Evolutionary conservation across 208 protist species (phyloP).

Genomic region (Naegleria gruberi): DNA sequence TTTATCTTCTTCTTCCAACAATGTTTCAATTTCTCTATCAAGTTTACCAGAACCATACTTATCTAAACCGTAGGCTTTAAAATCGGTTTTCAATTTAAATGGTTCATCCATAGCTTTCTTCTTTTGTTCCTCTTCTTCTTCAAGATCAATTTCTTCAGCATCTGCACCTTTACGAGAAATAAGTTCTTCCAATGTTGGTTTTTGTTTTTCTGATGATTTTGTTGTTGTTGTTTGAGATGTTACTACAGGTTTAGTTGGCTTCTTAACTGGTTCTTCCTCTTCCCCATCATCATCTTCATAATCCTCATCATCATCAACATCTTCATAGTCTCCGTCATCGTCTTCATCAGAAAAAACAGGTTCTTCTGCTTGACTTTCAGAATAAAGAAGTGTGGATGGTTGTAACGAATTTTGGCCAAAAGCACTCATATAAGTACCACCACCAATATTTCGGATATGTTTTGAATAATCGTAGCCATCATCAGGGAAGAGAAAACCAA

Average conservation of each 20-base stretch:
- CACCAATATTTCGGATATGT: neutral
- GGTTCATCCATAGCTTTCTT: neutral
- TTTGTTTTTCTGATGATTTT: too few species aligned
- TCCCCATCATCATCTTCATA: neutral
- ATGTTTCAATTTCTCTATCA: neutral
- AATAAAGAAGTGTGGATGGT: neutral
- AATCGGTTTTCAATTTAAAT: neutral
- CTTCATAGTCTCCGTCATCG: neutral
- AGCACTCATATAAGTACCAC: neutral
- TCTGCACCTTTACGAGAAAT: neutral
- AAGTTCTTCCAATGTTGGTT: neutral
- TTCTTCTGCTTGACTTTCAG: neutral
- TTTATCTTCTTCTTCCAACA: neutral
- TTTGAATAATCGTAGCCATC: slow-evolving; percentile 19
- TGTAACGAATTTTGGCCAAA: neutral
- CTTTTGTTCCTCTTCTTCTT: neutral
- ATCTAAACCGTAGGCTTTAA: neutral
- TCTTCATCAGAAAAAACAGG: neutral
- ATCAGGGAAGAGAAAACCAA: neutral
- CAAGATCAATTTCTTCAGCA: neutral
- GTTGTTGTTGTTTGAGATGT: too few species aligned
- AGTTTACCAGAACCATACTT: neutral
- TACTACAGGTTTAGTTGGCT: too few species aligned
- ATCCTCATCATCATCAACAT: neutral
- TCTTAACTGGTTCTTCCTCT: neutral